phyloP scores from a whole-genome alignment of 164 flowering plant species.

The Umbilicus rupestris region DNA sequence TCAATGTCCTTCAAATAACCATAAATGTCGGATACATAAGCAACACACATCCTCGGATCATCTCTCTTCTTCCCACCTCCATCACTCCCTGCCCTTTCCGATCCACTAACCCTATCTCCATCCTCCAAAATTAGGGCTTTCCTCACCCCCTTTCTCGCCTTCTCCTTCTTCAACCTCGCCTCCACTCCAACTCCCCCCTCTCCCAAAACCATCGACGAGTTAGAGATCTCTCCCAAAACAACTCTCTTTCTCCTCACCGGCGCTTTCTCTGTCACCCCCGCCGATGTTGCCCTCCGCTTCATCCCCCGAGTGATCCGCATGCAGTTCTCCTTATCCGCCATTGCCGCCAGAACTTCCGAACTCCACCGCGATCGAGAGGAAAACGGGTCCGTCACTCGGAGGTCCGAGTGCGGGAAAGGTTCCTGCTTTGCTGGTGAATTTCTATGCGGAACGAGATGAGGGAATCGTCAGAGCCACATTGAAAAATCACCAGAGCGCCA shows the following conservation, averaged over 20 bases:
- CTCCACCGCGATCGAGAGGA: no score
- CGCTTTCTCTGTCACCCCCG: neutral
- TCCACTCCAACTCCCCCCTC: neutral
- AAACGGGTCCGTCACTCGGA: no score
- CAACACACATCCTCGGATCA: constrained; percentile 24
- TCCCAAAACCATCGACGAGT: neutral
- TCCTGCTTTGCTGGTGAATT: no score
- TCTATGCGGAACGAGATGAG: no score
- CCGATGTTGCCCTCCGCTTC: constrained; percentile 21
- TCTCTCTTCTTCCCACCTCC: constrained; percentile 9
- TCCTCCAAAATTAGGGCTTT: neutral
- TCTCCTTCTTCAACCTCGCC: constrained; percentile 2
- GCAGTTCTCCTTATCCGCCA: constrained; percentile 29
- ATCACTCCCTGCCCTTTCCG: neutral
- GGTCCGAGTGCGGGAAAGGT: no score
- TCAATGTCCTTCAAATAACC: constrained; percentile 24
- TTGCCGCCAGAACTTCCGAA: constrained; percentile 7
- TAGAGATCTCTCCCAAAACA: constrained; percentile 24
- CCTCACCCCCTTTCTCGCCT: constrained; percentile 9
- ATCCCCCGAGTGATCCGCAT: constrained; percentile 24
- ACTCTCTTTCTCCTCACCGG: constrained; percentile 17
- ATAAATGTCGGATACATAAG: constrained; percentile 21
- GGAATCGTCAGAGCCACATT: no score
- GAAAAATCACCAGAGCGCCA: no score
- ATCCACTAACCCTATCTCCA: neutral